These are phyloP conservation scores for Leucocoprinus sp. DNA, from an alignment of 768 basidiomycete genomes.

Conservation along the genomic window DNA sequence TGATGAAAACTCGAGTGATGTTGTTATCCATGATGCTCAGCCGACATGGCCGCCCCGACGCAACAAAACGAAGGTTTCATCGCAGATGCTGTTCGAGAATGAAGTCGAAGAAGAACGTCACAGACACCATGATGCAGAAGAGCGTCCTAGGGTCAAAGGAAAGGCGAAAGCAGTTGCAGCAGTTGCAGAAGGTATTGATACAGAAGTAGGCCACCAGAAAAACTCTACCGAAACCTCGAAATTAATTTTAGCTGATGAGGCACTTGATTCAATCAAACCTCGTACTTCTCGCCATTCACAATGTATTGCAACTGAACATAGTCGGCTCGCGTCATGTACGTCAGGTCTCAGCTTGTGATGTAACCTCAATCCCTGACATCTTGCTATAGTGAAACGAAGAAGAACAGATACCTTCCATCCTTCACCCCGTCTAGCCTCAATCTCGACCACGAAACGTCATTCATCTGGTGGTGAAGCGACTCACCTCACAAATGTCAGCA, in stretches of 20 bases:
- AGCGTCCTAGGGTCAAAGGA: background rate
- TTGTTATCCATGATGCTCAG: background rate
- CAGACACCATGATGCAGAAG: background rate
- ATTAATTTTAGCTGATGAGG: background rate
- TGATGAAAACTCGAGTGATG: background rate
- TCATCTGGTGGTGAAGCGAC: constrained; percentile 2
- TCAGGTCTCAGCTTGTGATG: too few species aligned
- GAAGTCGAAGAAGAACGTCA: background rate
- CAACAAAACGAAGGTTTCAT: background rate
- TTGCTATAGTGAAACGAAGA: background rate
- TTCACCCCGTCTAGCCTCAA: background rate
- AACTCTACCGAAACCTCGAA: background rate
- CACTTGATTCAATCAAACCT: background rate
- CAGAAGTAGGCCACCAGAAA: background rate
- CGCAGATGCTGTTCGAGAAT: background rate
- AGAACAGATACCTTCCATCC: constrained; percentile 3
- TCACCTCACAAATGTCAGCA: background rate
- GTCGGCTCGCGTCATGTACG: background rate
- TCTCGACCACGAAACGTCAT: background rate
- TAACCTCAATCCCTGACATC: too few species aligned
- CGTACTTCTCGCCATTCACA: background rate
- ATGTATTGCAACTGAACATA: background rate
- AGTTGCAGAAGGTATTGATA: background rate
- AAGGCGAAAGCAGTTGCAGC: constrained; percentile 1
- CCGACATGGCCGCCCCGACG: constrained; percentile 3